A percentile compares a stretch with the other conserved stretches of the same genome.
Conservation (phyloP, 225 moss, liverwort and hornwort genomes). For the Lunularia cruciata region DNA sequence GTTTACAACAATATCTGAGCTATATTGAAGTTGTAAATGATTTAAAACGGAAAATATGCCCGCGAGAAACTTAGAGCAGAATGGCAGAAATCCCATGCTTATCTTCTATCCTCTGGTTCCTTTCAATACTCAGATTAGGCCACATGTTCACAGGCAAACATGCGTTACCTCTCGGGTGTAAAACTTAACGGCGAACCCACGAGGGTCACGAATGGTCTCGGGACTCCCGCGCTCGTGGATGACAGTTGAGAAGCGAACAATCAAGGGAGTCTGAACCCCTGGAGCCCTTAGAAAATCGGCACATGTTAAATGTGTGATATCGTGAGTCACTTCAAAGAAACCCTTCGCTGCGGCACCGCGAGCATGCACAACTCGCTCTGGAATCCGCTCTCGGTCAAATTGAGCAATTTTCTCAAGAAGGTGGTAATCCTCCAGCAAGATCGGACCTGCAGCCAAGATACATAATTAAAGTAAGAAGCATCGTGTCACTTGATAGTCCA, state of each 20-base stretch:
- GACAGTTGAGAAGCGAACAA: constrained; percentile 55
- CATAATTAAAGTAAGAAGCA: background rate
- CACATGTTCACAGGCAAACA: too few relatives aligned
- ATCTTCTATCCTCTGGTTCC: too few relatives aligned
- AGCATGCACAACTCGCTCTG: constrained; percentile 60
- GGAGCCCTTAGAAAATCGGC: constrained; percentile 86
- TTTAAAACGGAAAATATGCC: too few relatives aligned
- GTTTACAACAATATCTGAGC: too few relatives aligned
- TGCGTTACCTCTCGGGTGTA: constrained; percentile 48
- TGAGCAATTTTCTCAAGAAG: constrained; percentile 56
- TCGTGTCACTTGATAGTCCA: too few relatives aligned
- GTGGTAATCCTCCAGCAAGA: constrained; percentile 58
- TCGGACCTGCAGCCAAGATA: constrained; percentile 33
- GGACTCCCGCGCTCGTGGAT: constrained; percentile 60
- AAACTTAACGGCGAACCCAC: constrained; percentile 59
- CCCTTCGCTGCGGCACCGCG: constrained; percentile 55
- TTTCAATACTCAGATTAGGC: too few relatives aligned
- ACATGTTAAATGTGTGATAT: constrained; percentile 82
- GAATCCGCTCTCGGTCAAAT: constrained; percentile 59
- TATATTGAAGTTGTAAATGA: too few relatives aligned
- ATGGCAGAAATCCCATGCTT: too few relatives aligned
- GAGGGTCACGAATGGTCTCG: constrained; percentile 50
- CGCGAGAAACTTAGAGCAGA: too few relatives aligned
- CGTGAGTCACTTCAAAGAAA: constrained; percentile 70
- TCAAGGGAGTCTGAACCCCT: constrained; percentile 59